A percentile compares a stretch with the other conserved stretches of the same genome.
Evolutionary conservation across 805 yeast genomes (phyloP).

Genomic region (Nakazawaea holstii): DNA sequence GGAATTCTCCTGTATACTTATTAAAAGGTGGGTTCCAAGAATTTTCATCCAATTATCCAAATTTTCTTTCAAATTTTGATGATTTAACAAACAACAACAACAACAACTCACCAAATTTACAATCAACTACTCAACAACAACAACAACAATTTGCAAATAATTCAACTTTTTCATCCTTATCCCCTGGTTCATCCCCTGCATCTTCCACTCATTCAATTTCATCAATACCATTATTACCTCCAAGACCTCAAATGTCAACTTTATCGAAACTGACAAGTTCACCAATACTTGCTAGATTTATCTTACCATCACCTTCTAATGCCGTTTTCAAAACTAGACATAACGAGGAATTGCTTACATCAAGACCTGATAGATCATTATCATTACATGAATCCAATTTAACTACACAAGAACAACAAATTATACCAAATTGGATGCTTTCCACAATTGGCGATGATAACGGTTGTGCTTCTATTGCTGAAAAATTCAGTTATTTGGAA

Average conservation of each 20-base stretch:
- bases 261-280: slow-evolving; percentile 19
- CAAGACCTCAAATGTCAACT: slow-evolving; percentile 5
- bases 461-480: slow-evolving; percentile 36
- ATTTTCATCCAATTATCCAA: slow-evolving; percentile 22
- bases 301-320: slow-evolving; percentile 39
- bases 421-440: slow-evolving; percentile 53
- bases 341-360: slow-evolving; percentile 44
- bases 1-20: slow-evolving; percentile 36
- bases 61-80: not conserved
- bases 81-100: slow-evolving; percentile 13
- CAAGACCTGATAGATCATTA: slow-evolving; percentile 21
- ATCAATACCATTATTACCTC: slow-evolving; percentile 7
- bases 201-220: slow-evolving; percentile 19
- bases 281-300: slow-evolving; percentile 46
- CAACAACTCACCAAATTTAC: slow-evolving; percentile 15
- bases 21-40: slow-evolving; percentile 35
- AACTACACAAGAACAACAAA: slow-evolving; percentile 15
- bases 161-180: not conserved
- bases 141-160: slow-evolving; percentile 15
- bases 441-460: slow-evolving; percentile 26
- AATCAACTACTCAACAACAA: slow-evolving; percentile 19
- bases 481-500: slow-evolving; percentile 64
- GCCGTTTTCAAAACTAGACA: slow-evolving; percentile 44
- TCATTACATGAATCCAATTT: slow-evolving; percentile 18
- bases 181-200: slow-evolving; percentile 4